These are phyloP conservation scores for Fistulinella staudtii DNA, from an alignment of 1,284 basidiomycete genomes.

Conservation along the genomic window DNA sequence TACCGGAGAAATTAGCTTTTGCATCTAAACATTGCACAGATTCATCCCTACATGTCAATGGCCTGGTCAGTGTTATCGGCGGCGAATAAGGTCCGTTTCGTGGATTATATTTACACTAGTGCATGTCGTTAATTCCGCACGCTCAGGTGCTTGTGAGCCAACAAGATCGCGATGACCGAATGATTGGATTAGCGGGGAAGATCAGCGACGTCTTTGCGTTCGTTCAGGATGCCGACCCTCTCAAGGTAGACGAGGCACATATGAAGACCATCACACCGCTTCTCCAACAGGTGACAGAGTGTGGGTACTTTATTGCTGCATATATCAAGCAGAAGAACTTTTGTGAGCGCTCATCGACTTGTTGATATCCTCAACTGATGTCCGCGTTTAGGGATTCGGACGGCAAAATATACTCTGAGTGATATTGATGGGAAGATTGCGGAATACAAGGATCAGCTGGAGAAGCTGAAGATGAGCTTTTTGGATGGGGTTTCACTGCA, in stretches of 20 bases:
- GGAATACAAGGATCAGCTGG: neutral
- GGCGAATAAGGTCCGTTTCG: neutral
- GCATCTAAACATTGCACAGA: neutral
- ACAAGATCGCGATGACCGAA: neutral
- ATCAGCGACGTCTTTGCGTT: neutral
- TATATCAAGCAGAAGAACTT: neutral
- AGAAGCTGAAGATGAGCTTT: neutral
- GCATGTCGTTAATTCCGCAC: no score
- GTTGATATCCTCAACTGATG: neutral
- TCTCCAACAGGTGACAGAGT: neutral
- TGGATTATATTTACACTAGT: neutral
- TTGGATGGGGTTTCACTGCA: neutral
- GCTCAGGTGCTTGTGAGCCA: neutral
- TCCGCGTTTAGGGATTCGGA: neutral
- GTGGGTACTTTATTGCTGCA: neutral
- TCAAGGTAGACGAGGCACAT: neutral
- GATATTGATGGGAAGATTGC: neutral
- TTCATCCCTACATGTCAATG: neutral
- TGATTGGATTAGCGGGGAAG: neutral
- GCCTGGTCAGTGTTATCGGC: neutral
- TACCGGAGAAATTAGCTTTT: neutral
- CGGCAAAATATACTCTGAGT: neutral
- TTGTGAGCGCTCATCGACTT: neutral
- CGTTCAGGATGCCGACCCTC: neutral
- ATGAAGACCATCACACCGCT: neutral